Conservation (phyloP, 139 green algal genomes). For the Chlorella sp. region DNA sequence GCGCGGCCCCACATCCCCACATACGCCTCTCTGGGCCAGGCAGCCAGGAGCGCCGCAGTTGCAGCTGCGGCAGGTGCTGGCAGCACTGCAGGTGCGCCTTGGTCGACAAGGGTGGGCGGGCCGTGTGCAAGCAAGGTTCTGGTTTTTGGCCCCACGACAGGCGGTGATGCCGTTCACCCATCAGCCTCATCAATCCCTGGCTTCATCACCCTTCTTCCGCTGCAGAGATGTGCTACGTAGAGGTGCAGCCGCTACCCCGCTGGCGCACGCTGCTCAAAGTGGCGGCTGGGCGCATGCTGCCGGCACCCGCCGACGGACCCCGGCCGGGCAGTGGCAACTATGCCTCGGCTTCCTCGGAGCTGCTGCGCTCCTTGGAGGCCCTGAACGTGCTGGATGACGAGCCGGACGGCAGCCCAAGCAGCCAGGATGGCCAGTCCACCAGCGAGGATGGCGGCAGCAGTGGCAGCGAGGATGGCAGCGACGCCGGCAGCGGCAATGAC, state of each 20-base stretch:
- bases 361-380: slow-evolving; percentile 18
- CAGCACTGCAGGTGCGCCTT: not conserved
- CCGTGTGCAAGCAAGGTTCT: no score
- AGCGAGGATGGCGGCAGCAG: not conserved
- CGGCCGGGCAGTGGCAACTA: not conserved
- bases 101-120: not conserved
- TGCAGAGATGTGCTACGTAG: slow-evolving; percentile 25
- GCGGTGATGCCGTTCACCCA: no score
- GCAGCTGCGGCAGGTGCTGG: not conserved
- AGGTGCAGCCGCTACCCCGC: slow-evolving; percentile 30
- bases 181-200: no score
- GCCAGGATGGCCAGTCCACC: not conserved
- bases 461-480: not conserved
- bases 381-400: not conserved
- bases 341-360: not conserved
- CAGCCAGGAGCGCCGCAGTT: not conserved
- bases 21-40: slow-evolving; percentile 27
- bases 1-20: slow-evolving; percentile 41
- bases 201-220: no score
- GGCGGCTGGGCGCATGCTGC: slow-evolving; percentile 28
- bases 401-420: not conserved
- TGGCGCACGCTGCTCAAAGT: slow-evolving; percentile 29
- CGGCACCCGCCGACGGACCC: not conserved
- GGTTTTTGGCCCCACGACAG: no score
- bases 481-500: not conserved